A percentile compares a stretch with the other conserved stretches of the same genome.
phyloP scores from a whole-genome alignment of 441 rosid species.

The Eruca vesicaria region DNA sequence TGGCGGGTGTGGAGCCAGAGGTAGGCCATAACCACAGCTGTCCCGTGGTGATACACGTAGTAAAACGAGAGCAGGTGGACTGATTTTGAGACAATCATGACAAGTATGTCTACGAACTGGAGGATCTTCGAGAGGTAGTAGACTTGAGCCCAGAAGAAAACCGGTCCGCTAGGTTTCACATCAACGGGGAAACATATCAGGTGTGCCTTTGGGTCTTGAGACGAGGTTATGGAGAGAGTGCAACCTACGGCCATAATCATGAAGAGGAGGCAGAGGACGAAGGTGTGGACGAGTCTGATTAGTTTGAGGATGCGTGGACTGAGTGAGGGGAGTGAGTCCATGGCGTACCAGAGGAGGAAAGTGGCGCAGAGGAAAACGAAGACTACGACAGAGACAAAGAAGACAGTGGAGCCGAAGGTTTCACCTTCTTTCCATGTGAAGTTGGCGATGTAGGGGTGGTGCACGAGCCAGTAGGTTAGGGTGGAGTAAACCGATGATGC shows the following conservation, averaged over 20 bases:
- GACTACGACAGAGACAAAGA: constrained; percentile 42
- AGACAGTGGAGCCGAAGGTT: constrained; percentile 64
- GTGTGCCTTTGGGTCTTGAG: neutral
- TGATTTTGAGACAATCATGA: constrained; percentile 47
- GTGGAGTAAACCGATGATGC: constrained; percentile 20
- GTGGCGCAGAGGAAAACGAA: constrained; percentile 52
- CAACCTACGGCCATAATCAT: constrained; percentile 59
- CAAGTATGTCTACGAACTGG: constrained; percentile 50
- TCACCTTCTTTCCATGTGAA: constrained; percentile 63
- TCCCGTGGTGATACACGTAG: constrained; percentile 72
- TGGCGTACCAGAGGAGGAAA: constrained; percentile 13
- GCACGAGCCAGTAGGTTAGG: constrained; percentile 57
- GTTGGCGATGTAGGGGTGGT: constrained; percentile 59
- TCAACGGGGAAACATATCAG: constrained; percentile 49
- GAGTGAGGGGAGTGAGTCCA: constrained; percentile 32
- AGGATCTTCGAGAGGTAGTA: no score
- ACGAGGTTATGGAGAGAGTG: constrained; percentile 39
- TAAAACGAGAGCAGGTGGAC: constrained; percentile 50
- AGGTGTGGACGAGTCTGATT: constrained; percentile 48
- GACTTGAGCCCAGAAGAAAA: constrained; percentile 45
- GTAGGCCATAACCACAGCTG: constrained; percentile 59
- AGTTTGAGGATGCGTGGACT: constrained; percentile 35
- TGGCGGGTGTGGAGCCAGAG: constrained; percentile 49
- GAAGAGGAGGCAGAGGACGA: constrained; percentile 46
- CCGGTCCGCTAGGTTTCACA: constrained; percentile 46